Evolutionary conservation across 441 rosid genomes (phyloP).

Genomic region (Euphorbia schlechtendalii): DNA sequence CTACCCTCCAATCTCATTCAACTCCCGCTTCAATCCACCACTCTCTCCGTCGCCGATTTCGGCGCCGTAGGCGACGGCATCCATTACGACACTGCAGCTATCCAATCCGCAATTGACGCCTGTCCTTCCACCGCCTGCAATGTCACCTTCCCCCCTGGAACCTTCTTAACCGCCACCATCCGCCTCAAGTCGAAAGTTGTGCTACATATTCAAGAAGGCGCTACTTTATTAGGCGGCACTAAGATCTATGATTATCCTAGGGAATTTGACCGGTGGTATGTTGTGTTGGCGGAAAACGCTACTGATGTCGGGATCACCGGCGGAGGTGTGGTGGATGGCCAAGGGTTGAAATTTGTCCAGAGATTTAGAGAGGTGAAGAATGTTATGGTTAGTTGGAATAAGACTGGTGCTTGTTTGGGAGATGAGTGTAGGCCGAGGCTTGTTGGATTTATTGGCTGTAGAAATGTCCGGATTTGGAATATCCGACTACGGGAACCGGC

Average conservation of each 20-base stretch:
- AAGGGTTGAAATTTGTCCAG: conserved; percentile 61
- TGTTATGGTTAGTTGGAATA: conserved; percentile 88
- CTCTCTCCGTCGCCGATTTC: conserved; percentile 48
- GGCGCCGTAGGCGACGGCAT: conserved; percentile 75
- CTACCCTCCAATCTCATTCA: conserved; percentile 26
- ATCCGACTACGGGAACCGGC: conserved; percentile 56
- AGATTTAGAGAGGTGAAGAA: conserved; percentile 56
- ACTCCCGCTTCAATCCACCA: conserved; percentile 20
- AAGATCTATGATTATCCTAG: conserved; percentile 54
- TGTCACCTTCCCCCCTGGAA: conserved; percentile 65
- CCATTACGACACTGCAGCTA: conserved; percentile 59
- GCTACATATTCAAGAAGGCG: conserved; percentile 52
- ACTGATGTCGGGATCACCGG: conserved; percentile 74
- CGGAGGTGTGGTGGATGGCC: conserved; percentile 77
- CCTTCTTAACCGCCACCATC: conserved; percentile 66
- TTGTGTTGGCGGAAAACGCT: conserved; percentile 65
- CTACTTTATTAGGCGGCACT: conserved; percentile 62
- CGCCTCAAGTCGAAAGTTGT: conserved; percentile 55
- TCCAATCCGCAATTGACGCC: conserved; percentile 66
- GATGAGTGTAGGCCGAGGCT: conserved; percentile 79
- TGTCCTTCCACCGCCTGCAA: conserved; percentile 49
- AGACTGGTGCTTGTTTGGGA: conserved; percentile 63
- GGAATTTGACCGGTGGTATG: conserved; percentile 59
- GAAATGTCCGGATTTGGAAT: conserved; percentile 54
- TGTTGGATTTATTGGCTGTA: conserved; percentile 62